These are phyloP conservation scores for Alternaria ventricosa DNA, from an alignment of 2,329 filamentous ascomycete genomes.

Conservation along the genomic window DNA sequence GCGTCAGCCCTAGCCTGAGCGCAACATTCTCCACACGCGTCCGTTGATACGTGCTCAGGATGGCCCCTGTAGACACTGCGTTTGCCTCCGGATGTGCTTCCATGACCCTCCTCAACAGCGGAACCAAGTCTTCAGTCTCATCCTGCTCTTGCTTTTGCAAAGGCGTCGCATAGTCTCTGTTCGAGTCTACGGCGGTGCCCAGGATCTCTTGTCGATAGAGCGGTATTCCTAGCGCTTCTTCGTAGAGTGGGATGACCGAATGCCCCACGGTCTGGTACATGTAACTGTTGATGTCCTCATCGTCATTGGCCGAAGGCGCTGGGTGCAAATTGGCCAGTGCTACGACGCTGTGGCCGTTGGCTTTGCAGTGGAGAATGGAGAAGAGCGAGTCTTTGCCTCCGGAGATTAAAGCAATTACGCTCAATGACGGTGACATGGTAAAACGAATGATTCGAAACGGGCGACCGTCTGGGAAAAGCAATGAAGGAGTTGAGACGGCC, in stretches of 20 bases:
- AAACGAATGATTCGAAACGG: not conserved
- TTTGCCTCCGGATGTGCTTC: constrained; percentile 77
- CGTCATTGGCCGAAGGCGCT: constrained; percentile 30
- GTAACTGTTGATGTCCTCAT: constrained; percentile 87
- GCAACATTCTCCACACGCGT: constrained; percentile 95
- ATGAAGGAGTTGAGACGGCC: constrained; percentile 8
- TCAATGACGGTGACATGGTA: constrained; percentile 23
- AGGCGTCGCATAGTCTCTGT: constrained; percentile 69
- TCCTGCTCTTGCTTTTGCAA: constrained; percentile 56
- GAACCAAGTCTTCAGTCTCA: constrained; percentile 87
- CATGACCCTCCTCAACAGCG: constrained; percentile 73
- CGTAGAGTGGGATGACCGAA: constrained; percentile 83
- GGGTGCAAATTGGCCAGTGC: constrained; percentile 91
- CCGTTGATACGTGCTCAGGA: constrained; percentile 93
- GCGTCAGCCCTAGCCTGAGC: constrained; percentile 77
- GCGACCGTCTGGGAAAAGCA: constrained; percentile 4
- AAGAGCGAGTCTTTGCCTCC: constrained; percentile 98
- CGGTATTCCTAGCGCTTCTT: constrained; percentile 77
- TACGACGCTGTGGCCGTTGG: constrained; percentile 82
- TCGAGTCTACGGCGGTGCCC: constrained; percentile 73
- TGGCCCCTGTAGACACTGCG: constrained; percentile 88
- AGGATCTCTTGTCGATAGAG: constrained; percentile 81
- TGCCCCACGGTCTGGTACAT: constrained; percentile 99
- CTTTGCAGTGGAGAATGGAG: constrained; percentile 86
- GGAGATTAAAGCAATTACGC: constrained; percentile 89